Conservation (phyloP, 73 alveolate species). For the Halteria grandinella region DNA sequence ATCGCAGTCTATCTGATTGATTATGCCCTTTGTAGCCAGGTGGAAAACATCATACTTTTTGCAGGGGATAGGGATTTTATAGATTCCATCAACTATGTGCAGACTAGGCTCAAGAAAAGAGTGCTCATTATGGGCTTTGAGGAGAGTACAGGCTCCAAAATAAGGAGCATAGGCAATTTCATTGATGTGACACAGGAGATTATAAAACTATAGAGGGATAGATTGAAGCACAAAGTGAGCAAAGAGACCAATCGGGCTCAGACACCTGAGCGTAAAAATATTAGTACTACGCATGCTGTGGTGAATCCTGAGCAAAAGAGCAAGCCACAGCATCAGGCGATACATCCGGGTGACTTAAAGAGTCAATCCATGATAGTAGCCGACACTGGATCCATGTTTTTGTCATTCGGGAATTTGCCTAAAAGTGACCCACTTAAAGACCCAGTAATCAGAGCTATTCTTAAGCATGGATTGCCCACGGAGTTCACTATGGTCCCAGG, state of each 20-base stretch:
- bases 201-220: too few species aligned
- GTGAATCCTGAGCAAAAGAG: neutral
- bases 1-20: constrained; percentile 39
- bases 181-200: too few species aligned
- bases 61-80: constrained; percentile 59
- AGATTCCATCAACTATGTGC: constrained; percentile 30
- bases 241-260: neutral
- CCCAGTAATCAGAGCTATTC: neutral
- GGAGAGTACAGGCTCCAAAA: constrained; percentile 17
- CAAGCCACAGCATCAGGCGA: neutral
- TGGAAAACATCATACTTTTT: constrained; percentile 28
- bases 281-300: neutral
- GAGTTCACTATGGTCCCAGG: neutral
- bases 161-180: neutral
- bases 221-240: neutral
- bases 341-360: neutral
- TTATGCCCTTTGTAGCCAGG: constrained; percentile 8
- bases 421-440: neutral
- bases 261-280: neutral
- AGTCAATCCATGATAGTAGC: neutral
- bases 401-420: neutral
- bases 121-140: constrained; percentile 23
- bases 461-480: neutral
- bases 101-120: neutral
- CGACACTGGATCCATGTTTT: too few species aligned